Conservation (phyloP, 176 grass and related monocot species). For the Chloris gayana region DNA sequence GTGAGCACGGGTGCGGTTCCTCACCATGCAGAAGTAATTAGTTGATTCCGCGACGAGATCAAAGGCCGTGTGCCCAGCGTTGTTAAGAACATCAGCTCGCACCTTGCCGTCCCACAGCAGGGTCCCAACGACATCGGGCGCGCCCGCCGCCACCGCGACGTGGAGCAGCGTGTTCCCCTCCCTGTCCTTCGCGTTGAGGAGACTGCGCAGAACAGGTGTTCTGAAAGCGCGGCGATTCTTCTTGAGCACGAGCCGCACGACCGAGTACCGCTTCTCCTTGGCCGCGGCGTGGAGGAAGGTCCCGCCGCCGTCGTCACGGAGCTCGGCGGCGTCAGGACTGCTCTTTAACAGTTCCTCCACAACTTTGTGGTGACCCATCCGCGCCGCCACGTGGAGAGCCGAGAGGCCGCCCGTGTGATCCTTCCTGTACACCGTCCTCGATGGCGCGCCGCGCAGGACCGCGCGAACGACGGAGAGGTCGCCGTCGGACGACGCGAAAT, state of each 20-base stretch:
- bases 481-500: constrained; percentile 23
- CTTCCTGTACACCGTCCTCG: not conserved
- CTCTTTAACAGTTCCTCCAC: not conserved
- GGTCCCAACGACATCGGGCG: not conserved
- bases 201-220: too few species aligned
- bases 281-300: constrained; percentile 36
- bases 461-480: not conserved
- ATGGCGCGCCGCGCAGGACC: not conserved
- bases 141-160: not conserved
- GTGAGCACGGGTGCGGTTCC: too few species aligned
- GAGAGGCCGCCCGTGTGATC: constrained; percentile 3
- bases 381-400: constrained; percentile 22
- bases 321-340: constrained; percentile 2
- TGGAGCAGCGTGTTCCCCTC: constrained; percentile 40
- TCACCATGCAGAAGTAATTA: constrained; percentile 10
- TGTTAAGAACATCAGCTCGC: not conserved
- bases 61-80: not conserved
- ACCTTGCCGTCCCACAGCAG: not conserved
- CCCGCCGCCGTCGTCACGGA: not conserved
- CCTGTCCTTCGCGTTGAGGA: constrained; percentile 19
- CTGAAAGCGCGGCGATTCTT: too few species aligned
- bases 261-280: not conserved
- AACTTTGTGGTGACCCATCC: constrained; percentile 16
- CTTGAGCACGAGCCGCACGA: not conserved
- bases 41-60: not conserved